Percentiles rank a stretch among this genome's conserved stretches.
Evolutionary conservation across 257 asterid species (phyloP).

Genomic region (Scutellaria galericulata): DNA sequence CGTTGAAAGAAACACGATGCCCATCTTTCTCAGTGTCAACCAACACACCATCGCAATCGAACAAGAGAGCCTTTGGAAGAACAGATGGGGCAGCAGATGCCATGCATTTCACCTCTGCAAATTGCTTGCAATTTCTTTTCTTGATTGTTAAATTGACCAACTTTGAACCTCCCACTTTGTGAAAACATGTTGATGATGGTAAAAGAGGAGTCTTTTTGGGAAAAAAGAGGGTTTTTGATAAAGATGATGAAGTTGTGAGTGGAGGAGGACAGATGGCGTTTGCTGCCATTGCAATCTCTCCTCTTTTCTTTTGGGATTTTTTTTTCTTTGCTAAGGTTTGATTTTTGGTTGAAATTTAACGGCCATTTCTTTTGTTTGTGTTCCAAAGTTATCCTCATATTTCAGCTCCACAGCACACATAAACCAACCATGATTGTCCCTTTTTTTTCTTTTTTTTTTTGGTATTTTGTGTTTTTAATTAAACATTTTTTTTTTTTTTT

Average conservation of each 20-base stretch:
- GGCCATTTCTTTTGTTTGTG: constrained; percentile 33
- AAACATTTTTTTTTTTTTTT: too few relatives aligned
- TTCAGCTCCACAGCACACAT: constrained; percentile 32
- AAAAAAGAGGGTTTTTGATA: constrained; percentile 30
- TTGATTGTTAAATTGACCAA: constrained; percentile 27
- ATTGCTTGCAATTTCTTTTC: constrained; percentile 35
- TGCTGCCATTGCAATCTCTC: constrained; percentile 49
- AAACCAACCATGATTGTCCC: constrained; percentile 21
- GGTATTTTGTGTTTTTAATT: too few relatives aligned
- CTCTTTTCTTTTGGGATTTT: too few relatives aligned
- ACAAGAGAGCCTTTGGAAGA: constrained; percentile 81
- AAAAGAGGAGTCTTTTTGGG: constrained; percentile 39
- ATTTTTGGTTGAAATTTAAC: constrained; percentile 39
- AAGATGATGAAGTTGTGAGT: constrained; percentile 46
- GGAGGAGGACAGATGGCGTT: constrained; percentile 47
- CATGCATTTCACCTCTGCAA: constrained; percentile 52
- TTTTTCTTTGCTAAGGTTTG: constrained; percentile 8
- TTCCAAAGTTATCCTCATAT: constrained; percentile 45
- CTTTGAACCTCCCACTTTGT: constrained; percentile 35
- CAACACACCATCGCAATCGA: constrained; percentile 97
- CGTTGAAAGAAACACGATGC: constrained; percentile 93
- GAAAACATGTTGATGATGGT: constrained; percentile 36
- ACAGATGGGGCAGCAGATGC: constrained; percentile 55
- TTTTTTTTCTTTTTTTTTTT: too few relatives aligned
- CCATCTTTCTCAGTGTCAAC: constrained; percentile 99